Percentiles rank a stretch among this genome's conserved stretches.
phyloP scores from a whole-genome alignment of 1,284 basidiomycete species.

The Tetrapyrgos nigripes region DNA sequence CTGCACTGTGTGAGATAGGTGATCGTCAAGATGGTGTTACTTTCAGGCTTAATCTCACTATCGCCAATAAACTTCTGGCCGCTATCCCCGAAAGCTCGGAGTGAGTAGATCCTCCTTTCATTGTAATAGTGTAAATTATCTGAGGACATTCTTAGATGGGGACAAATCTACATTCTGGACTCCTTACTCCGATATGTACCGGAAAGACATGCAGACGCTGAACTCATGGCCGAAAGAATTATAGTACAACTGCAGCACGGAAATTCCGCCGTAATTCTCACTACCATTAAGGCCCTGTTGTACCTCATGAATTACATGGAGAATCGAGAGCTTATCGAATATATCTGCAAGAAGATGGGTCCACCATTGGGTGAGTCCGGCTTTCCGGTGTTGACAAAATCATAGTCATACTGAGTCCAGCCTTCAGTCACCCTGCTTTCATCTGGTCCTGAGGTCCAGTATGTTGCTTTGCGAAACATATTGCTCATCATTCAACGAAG shows the following conservation, averaged over 20 bases:
- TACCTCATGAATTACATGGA: conserved; percentile 99
- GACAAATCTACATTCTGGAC: conserved; percentile 98
- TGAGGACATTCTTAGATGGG: conserved; percentile 77
- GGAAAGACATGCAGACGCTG: conserved; percentile 86
- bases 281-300: conserved; percentile 93
- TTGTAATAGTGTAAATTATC: background rate
- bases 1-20: conserved; percentile 90
- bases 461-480: conserved; percentile 96
- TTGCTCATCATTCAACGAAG: conserved; percentile 95
- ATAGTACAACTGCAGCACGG: conserved; percentile 91
- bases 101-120: conserved; percentile 51
- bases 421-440: conserved; percentile 87
- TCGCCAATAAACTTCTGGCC: conserved; percentile 84
- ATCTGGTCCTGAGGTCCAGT: conserved; percentile 98
- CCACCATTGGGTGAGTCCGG: conserved; percentile 82
- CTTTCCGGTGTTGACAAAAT: background rate
- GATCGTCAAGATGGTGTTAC: conserved; percentile 91
- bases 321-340: conserved; percentile 83
- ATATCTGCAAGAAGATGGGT: conserved; percentile 96
- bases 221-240: conserved; percentile 93
- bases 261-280: conserved; percentile 94
- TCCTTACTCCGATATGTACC: conserved; percentile 94
- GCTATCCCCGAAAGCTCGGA: conserved; percentile 92
- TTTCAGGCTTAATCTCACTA: conserved; percentile 83
- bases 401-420: conserved; percentile 13